phyloP scores from a whole-genome alignment of 495 filamentous ascomycete species.

The Penicillium herquei region DNA sequence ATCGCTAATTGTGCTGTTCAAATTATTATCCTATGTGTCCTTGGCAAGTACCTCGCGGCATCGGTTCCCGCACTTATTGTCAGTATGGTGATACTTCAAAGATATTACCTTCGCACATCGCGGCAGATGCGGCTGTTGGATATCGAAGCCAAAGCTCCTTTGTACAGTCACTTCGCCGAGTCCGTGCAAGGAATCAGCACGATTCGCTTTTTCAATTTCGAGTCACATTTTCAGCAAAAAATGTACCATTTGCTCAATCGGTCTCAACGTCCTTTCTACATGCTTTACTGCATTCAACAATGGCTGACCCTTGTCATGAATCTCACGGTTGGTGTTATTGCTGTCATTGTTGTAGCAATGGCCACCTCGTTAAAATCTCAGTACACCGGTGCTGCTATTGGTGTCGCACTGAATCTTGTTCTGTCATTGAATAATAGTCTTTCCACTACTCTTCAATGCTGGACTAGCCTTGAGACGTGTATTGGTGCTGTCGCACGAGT shows the following conservation, averaged over 20 bases:
- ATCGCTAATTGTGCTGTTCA: constrained; percentile 7
- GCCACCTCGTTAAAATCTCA: constrained; percentile 7
- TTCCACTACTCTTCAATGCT: constrained; percentile 2
- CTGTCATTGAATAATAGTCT: constrained; percentile 12
- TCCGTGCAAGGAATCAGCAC: not conserved
- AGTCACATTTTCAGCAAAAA: too few relatives aligned
- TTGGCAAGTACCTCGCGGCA: constrained; percentile 22
- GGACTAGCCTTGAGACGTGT: constrained; percentile 25
- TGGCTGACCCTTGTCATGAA: constrained; percentile 42
- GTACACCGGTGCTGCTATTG: constrained; percentile 8
- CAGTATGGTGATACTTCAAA: constrained; percentile 45
- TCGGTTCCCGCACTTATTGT: constrained; percentile 14
- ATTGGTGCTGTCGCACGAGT: constrained; percentile 26
- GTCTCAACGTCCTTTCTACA: constrained; percentile 53
- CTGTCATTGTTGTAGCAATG: constrained; percentile 23
- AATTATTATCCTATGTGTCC: constrained; percentile 25
- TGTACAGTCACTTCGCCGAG: constrained; percentile 69
- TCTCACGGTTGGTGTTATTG: constrained; percentile 36
- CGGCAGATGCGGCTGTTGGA: constrained; percentile 57
- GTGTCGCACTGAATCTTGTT: constrained; percentile 23
- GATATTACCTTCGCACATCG: constrained; percentile 59
- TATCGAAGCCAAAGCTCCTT: constrained; percentile 54
- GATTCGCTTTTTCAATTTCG: constrained; percentile 8
- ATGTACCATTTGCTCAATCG: constrained; percentile 51
- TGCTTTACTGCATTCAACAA: constrained; percentile 57